Evolutionary conservation across 2,329 filamentous ascomycete species (phyloP).

Genomic region (Phialophora expanda): DNA sequence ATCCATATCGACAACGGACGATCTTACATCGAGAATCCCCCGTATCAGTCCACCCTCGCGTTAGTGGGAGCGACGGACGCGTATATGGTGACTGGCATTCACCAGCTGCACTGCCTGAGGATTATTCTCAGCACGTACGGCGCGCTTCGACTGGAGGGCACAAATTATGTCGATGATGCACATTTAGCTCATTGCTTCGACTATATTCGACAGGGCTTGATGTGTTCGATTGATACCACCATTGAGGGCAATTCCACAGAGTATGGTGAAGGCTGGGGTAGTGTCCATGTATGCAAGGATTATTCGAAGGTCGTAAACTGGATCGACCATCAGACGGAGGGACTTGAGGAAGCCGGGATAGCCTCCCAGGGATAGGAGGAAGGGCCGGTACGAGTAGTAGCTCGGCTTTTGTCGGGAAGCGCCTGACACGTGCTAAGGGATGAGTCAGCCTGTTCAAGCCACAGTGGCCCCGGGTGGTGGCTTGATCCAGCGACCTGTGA

Average conservation of each 20-base stretch:
- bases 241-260: conserved; percentile 8
- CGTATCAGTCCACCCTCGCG: conserved; percentile 3
- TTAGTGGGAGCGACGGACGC: background rate
- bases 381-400: too few species aligned
- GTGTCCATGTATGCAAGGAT: conserved; percentile 10
- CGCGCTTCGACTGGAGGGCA: conserved; percentile 6
- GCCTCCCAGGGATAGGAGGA: background rate
- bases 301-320: conserved; percentile 8
- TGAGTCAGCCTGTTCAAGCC: background rate
- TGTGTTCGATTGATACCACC: conserved; percentile 11
- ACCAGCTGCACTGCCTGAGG: conserved; percentile 6
- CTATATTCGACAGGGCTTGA: conserved; percentile 5
- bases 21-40: conserved; percentile 8
- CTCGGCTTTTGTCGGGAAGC: too few species aligned
- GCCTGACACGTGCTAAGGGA: background rate
- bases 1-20: background rate
- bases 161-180: conserved; percentile 6
- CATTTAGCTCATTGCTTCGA: conserved; percentile 13
- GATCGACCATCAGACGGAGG: conserved; percentile 1
- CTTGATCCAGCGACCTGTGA: background rate
- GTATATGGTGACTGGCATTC: conserved; percentile 3
- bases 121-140: conserved; percentile 11
- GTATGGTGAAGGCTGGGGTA: conserved; percentile 12
- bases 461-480: background rate
- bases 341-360: background rate